Percentiles rank a stretch among this genome's conserved stretches.
Evolutionary conservation across 2,329 filamentous ascomycete species (phyloP).

Genomic region (Emergomyces pasteurianus): DNA sequence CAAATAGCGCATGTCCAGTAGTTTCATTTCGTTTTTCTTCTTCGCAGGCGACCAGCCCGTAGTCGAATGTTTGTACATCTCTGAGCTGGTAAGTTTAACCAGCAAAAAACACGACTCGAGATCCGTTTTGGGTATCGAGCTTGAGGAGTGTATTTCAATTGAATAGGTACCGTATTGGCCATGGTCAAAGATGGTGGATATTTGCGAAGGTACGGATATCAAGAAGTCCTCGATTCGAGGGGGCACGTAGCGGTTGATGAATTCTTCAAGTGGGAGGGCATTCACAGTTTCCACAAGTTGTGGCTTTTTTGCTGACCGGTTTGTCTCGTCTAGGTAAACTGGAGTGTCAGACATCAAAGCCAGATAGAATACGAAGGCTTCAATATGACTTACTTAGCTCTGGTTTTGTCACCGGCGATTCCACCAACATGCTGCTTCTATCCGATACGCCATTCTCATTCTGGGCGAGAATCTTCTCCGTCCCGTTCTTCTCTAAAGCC

Average conservation of each 20-base stretch:
- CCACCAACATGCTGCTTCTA: background rate
- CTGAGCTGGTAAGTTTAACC: constrained; percentile 42
- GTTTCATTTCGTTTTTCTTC: constrained; percentile 47
- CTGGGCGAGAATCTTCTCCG: background rate
- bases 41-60: constrained; percentile 43
- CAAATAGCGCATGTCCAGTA: constrained; percentile 48
- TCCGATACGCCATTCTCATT: background rate
- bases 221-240: constrained; percentile 7
- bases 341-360: background rate
- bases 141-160: constrained; percentile 23
- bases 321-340: background rate
- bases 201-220: constrained; percentile 6
- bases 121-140: constrained; percentile 27
- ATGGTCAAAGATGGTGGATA: background rate
- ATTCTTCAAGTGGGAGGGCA: constrained; percentile 26
- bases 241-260: constrained; percentile 25
- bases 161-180: constrained; percentile 7
- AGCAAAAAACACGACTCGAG: constrained; percentile 42
- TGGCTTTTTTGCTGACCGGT: constrained; percentile 5
- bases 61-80: constrained; percentile 40
- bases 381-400: background rate
- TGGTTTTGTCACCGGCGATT: background rate
- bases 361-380: background rate
- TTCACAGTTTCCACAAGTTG: constrained; percentile 34
- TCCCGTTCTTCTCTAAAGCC: background rate